A percentile compares a stretch with the other conserved stretches of the same genome.
phyloP scores from a whole-genome alignment of 192 early-diverging fungal species.

The Coemansia sp. region DNA sequence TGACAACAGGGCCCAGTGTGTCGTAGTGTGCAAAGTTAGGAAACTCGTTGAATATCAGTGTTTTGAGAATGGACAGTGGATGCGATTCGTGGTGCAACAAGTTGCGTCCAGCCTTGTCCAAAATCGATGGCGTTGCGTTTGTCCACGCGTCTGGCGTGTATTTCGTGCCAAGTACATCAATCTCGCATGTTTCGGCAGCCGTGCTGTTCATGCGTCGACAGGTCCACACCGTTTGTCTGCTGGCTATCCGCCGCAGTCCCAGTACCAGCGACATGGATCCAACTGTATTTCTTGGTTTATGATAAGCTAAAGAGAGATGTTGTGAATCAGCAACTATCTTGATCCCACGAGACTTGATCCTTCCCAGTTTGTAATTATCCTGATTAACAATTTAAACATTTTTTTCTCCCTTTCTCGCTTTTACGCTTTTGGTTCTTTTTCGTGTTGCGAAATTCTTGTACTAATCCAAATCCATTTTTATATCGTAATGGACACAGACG shows the following conservation, averaged over 20 bases:
- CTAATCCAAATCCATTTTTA: not conserved
- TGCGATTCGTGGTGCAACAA: constrained; percentile 79
- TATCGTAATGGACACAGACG: constrained; percentile 33
- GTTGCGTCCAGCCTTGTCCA: constrained; percentile 71
- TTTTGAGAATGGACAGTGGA: constrained; percentile 85
- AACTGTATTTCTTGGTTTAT: not conserved
- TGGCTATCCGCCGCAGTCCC: not conserved
- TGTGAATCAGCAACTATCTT: not conserved
- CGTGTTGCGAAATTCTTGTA: not conserved
- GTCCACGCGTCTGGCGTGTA: constrained; percentile 66
- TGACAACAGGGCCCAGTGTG: constrained; percentile 78
- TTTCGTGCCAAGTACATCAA: constrained; percentile 22
- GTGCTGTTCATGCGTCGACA: constrained; percentile 12
- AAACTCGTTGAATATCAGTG: constrained; percentile 76
- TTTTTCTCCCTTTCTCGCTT: not conserved
- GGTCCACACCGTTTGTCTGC: not conserved
- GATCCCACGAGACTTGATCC: not conserved
- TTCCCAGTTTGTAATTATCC: not conserved
- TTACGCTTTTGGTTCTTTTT: constrained; percentile 3
- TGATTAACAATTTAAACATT: not conserved
- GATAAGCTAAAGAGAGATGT: not conserved
- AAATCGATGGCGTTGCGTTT: constrained; percentile 74
- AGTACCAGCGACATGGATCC: constrained; percentile 1
- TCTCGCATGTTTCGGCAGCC: not conserved
- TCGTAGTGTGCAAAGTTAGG: constrained; percentile 62